Evolutionary conservation across 148 eudicot species (phyloP).

Genomic region (Cornus florida): DNA sequence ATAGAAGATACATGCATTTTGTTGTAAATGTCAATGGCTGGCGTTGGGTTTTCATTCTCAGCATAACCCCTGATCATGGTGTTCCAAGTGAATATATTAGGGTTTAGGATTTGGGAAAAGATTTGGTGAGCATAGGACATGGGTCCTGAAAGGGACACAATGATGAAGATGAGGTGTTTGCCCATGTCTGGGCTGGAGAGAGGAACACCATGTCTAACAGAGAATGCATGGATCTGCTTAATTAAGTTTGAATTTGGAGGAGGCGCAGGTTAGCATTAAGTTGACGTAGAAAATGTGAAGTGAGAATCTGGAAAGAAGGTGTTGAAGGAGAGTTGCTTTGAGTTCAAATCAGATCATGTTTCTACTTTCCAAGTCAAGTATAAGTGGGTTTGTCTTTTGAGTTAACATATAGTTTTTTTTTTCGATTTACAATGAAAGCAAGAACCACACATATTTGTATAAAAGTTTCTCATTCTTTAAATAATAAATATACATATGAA

Average conservation of each 20-base stretch:
- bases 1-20: constrained; percentile 34
- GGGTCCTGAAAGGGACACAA: constrained; percentile 51
- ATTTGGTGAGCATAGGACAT: constrained; percentile 55
- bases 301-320: background rate
- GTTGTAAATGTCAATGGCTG: constrained; percentile 44
- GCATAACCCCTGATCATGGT: constrained; percentile 87
- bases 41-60: constrained; percentile 53
- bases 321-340: background rate
- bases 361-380: background rate
- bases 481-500: too few species aligned
- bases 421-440: too few species aligned
- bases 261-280: constrained; percentile 51
- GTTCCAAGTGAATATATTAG: constrained; percentile 67
- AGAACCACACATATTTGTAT: too few species aligned
- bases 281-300: background rate
- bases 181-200: constrained; percentile 51
- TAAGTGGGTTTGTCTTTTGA: too few species aligned
- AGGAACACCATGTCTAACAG: constrained; percentile 64
- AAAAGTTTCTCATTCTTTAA: too few species aligned
- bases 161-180: constrained; percentile 63
- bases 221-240: constrained; percentile 78
- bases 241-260: constrained; percentile 55
- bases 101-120: constrained; percentile 52
- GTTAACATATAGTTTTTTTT: too few species aligned
- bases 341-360: constrained; percentile 7